Evolutionary conservation across 202 grass and related monocot species (phyloP).

Genomic region (Elaeis oleifera): DNA sequence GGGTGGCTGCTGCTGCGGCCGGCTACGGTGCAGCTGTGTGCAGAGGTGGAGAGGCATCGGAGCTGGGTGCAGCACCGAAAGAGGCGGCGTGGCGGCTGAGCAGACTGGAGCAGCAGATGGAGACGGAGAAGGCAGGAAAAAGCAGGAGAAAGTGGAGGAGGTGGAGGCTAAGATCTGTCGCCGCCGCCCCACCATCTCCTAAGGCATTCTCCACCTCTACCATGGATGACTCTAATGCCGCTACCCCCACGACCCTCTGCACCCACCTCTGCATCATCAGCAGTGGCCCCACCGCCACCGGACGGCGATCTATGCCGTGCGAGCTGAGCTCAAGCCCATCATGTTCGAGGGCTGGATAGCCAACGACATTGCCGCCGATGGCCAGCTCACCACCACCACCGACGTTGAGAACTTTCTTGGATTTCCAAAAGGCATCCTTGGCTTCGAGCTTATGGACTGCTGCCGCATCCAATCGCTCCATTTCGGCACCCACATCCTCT

Average conservation of each 20-base stretch:
- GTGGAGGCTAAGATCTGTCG: too few species aligned
- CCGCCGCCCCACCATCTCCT: not conserved
- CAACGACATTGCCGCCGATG: conserved; percentile 84
- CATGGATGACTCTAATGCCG: conserved; percentile 13
- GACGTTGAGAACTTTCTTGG: conserved; percentile 94
- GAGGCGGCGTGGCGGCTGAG: too few species aligned
- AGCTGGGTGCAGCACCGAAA: too few species aligned
- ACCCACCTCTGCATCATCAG: conserved; percentile 84
- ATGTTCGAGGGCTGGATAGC: conserved; percentile 28
- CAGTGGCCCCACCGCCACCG: conserved; percentile 76
- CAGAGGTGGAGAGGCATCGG: too few species aligned
- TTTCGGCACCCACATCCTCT: not conserved
- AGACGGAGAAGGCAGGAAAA: too few species aligned
- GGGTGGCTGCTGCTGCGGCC: too few species aligned
- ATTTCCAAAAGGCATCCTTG: conserved; percentile 60
- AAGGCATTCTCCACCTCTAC: conserved; percentile 2
- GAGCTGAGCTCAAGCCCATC: not conserved
- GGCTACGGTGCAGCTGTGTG: too few species aligned
- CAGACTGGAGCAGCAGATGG: too few species aligned
- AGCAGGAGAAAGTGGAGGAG: too few species aligned
- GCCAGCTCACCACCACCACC: conserved; percentile 95
- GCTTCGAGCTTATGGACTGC: conserved; percentile 60
- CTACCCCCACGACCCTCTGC: conserved; percentile 29
- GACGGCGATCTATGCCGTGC: conserved; percentile 78
- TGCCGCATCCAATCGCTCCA: conserved; percentile 53